Evolutionary conservation across 2,329 filamentous ascomycete genomes (phyloP).

Genomic region (Shiraia sp.): DNA sequence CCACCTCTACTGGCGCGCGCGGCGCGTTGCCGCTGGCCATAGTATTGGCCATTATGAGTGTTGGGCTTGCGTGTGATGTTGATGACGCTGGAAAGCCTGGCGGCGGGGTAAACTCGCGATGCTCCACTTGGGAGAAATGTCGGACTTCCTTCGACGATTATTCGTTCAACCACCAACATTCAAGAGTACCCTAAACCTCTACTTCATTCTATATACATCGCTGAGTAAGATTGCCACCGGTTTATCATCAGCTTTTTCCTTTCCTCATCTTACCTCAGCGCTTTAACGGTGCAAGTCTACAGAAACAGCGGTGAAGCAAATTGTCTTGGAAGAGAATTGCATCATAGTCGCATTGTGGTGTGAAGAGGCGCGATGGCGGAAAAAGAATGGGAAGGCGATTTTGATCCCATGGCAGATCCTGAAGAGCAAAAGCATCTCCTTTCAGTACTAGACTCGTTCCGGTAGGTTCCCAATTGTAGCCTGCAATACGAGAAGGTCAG

Average conservation of each 20-base stretch:
- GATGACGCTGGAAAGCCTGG: constrained; percentile 1
- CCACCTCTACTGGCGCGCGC: constrained; percentile 56
- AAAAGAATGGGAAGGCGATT: constrained; percentile 62
- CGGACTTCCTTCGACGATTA: not conserved
- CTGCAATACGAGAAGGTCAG: not conserved
- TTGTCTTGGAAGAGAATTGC: not conserved
- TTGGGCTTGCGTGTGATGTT: constrained; percentile 2
- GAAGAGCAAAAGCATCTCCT: constrained; percentile 82
- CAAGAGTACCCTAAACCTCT: not conserved
- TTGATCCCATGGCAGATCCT: constrained; percentile 70
- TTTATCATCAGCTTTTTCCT: too few species aligned
- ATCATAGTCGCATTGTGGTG: not conserved
- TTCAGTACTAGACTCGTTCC: constrained; percentile 84
- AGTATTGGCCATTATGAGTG: constrained; percentile 22
- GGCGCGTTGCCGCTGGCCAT: constrained; percentile 16
- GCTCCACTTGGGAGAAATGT: constrained; percentile 1
- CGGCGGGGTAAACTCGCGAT: constrained; percentile 4
- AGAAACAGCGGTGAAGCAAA: not conserved
- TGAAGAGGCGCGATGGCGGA: constrained; percentile 20
- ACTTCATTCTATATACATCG: not conserved
- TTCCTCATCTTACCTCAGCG: too few species aligned
- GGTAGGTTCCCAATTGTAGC: constrained; percentile 58
- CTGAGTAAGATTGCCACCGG: not conserved
- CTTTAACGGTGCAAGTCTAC: too few species aligned
- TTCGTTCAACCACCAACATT: not conserved